A percentile compares a stretch with the other conserved stretches of the same genome.
These are phyloP conservation scores for Viola odorata DNA, from an alignment of 345 rosid species.

Conservation along the genomic window DNA sequence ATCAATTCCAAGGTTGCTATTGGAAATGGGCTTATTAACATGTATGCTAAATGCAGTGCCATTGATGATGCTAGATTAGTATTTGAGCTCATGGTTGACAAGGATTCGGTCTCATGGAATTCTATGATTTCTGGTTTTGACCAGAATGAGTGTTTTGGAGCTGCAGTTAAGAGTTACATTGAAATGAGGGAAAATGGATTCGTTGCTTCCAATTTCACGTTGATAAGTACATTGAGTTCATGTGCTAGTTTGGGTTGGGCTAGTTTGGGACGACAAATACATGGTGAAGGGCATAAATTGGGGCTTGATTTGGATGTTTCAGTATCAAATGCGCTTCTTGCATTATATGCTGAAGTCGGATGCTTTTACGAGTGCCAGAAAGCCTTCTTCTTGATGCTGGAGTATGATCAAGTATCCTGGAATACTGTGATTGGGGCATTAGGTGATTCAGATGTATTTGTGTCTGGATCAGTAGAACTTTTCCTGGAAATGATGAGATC, in stretches of 20 bases:
- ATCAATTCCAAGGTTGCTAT: slow-evolving; percentile 40
- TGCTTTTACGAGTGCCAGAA: slow-evolving; percentile 42
- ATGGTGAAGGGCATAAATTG: slow-evolving; percentile 57
- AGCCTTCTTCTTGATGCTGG: slow-evolving; percentile 61
- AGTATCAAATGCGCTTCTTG: slow-evolving; percentile 80
- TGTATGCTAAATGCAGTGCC: slow-evolving; percentile 82
- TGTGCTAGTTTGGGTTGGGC: slow-evolving; percentile 73
- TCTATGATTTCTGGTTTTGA: slow-evolving; percentile 82
- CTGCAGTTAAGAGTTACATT: slow-evolving; percentile 44
- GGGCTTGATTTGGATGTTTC: slow-evolving; percentile 77
- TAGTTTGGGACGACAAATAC: slow-evolving; percentile 57
- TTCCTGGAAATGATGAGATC: slow-evolving; percentile 54
- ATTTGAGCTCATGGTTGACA: slow-evolving; percentile 50
- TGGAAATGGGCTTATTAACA: slow-evolving; percentile 78
- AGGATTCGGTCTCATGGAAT: slow-evolving; percentile 88
- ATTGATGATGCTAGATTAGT: slow-evolving; percentile 51
- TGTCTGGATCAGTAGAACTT: slow-evolving; percentile 41
- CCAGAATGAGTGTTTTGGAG: slow-evolving; percentile 64
- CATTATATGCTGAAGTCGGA: slow-evolving; percentile 59
- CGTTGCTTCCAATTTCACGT: slow-evolving; percentile 51
- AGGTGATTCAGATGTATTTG: slow-evolving; percentile 49
- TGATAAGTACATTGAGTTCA: slow-evolving; percentile 80
- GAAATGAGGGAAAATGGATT: slow-evolving; percentile 53
- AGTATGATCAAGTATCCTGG: slow-evolving; percentile 85
- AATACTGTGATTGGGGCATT: slow-evolving; percentile 76